Percentiles rank a stretch among this genome's conserved stretches.
Conservation (phyloP, 306 rosid genomes). For the Styphnolobium japonicum region DNA sequence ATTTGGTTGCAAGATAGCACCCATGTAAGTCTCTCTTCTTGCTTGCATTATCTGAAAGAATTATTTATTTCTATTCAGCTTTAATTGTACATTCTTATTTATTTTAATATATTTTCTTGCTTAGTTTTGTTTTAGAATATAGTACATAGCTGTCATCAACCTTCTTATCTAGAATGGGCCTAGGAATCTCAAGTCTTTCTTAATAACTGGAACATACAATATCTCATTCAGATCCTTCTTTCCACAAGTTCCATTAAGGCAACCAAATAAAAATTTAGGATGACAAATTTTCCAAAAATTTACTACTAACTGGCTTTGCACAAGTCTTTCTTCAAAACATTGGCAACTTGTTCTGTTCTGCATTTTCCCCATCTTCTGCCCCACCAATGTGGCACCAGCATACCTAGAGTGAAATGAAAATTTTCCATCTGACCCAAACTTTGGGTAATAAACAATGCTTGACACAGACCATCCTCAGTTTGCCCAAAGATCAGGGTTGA, state of each 20-base stretch:
- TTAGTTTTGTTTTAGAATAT: slow-evolving; percentile 18
- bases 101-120: neutral
- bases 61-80: neutral
- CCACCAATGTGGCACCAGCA: neutral
- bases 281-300: neutral
- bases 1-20: slow-evolving; percentile 97
- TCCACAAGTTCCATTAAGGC: neutral
- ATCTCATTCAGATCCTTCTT: neutral
- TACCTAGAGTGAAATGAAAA: neutral
- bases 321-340: neutral
- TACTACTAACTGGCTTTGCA: neutral
- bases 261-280: neutral
- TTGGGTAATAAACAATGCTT: neutral
- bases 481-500: neutral
- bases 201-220: neutral
- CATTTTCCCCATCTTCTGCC: neutral
- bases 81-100: neutral
- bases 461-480: neutral
- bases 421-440: neutral
- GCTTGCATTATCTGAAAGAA: neutral
- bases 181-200: slow-evolving; percentile 4
- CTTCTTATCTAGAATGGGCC: slow-evolving; percentile 10
- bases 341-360: neutral
- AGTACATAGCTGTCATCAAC: slow-evolving; percentile 11
- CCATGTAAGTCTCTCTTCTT: slow-evolving; percentile 56